Percentiles rank a stretch among this genome's conserved stretches.
phyloP scores from a whole-genome alignment of 441 rosid species.

The Cnidoscolus chayamansa region DNA sequence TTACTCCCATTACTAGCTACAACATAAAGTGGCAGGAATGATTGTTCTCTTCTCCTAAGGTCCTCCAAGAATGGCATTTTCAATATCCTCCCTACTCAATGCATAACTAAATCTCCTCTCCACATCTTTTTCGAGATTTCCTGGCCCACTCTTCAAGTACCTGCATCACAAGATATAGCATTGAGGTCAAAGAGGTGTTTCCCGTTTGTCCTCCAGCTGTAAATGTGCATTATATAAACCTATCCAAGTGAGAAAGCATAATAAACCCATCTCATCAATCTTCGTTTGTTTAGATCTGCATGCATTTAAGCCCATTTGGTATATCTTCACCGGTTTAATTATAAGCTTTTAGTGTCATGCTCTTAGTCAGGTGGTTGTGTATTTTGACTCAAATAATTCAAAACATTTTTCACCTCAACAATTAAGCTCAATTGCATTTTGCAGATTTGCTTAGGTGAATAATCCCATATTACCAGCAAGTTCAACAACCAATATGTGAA shows the following conservation, averaged over 20 bases:
- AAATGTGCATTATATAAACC: not conserved
- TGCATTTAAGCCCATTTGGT: not conserved
- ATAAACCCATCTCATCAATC: not conserved
- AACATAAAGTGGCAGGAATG: slow-evolving; percentile 6
- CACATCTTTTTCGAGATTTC: slow-evolving; percentile 79
- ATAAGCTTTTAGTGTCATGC: not conserved
- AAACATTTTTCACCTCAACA: not conserved
- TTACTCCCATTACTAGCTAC: not conserved
- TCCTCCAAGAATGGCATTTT: slow-evolving; percentile 94
- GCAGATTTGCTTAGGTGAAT: not conserved
- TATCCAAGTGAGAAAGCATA: not conserved
- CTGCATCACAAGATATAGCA: slow-evolving; percentile 32
- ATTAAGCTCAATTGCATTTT: not conserved
- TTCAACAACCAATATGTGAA: not conserved
- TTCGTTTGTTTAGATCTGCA: not conserved
- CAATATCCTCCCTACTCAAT: slow-evolving; percentile 85
- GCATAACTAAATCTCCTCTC: slow-evolving; percentile 97
- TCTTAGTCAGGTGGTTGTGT: not conserved
- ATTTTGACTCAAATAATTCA: not conserved
- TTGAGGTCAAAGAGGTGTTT: not conserved
- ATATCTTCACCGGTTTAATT: not conserved
- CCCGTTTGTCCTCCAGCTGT: not conserved
- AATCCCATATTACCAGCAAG: not conserved
- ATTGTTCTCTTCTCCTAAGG: slow-evolving; percentile 37
- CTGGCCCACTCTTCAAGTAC: slow-evolving; percentile 86